Evolutionary conservation across 192 early-diverging fungal genomes (phyloP).

Genomic region (Backusella tuberculispora): DNA sequence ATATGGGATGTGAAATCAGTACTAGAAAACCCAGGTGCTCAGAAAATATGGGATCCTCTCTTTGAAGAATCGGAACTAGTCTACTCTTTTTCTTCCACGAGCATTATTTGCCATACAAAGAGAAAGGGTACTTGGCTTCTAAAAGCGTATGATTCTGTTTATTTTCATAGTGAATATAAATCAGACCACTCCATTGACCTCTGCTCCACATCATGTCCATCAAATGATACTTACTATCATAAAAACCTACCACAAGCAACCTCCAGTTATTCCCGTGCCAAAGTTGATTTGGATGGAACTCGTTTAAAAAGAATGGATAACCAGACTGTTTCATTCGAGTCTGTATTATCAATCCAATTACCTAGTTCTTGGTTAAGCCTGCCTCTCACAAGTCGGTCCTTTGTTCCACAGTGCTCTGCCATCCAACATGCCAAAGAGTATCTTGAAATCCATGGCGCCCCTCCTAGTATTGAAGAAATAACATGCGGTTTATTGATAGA

Average conservation of each 20-base stretch:
- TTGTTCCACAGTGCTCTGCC: neutral
- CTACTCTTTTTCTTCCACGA: neutral
- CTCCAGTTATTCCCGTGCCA: conserved; percentile 19
- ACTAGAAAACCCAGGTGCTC: conserved; percentile 43
- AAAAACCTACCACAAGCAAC: conserved; percentile 27
- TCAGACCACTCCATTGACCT: conserved; percentile 20
- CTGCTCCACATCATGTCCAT: conserved; percentile 27
- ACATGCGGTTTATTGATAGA: conserved; percentile 8
- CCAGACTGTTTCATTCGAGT: conserved; percentile 31
- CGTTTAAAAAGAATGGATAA: conserved; percentile 18
- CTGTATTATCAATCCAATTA: conserved; percentile 42
- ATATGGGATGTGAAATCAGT: conserved; percentile 57
- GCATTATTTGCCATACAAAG: conserved; percentile 40
- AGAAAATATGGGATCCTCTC: conserved; percentile 39
- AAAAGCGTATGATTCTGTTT: conserved; percentile 24
- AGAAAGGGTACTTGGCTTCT: conserved; percentile 49
- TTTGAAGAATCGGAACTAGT: neutral
- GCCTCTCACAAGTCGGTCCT: neutral
- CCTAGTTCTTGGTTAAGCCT: conserved; percentile 9
- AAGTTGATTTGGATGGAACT: conserved; percentile 25
- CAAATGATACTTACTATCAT: conserved; percentile 25
- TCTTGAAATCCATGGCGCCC: conserved; percentile 27
- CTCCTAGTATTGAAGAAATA: conserved; percentile 31
- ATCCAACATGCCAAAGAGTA: conserved; percentile 12
- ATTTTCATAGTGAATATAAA: conserved; percentile 23